phyloP scores from a whole-genome alignment of 345 rosid species.

The Cochlearia excelsa region DNA sequence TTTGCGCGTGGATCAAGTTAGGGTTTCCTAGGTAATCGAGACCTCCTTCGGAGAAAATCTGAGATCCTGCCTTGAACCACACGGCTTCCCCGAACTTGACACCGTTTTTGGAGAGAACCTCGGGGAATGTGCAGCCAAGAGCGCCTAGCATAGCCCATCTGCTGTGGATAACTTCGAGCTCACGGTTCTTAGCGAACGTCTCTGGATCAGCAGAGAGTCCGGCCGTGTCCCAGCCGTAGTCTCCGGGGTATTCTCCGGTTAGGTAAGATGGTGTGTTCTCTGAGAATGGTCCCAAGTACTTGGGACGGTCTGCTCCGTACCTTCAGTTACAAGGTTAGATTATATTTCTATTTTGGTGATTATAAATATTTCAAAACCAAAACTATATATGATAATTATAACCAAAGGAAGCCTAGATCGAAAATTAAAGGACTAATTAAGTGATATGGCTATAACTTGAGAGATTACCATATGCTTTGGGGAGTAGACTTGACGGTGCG shows the following conservation, averaged over 20 bases:
- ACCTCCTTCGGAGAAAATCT: slow-evolving; percentile 92
- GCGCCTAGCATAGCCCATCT: slow-evolving; percentile 99
- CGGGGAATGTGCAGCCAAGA: slow-evolving; percentile 87
- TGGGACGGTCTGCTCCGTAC: slow-evolving; percentile 99
- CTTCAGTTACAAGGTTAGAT: slow-evolving; percentile 42
- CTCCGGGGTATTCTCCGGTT: slow-evolving; percentile 92
- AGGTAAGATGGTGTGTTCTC: slow-evolving; percentile 92
- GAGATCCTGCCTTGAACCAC: slow-evolving; percentile 97
- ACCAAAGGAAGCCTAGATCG: not conserved
- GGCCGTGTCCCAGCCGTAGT: slow-evolving; percentile 99
- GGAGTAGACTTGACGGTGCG: slow-evolving; percentile 79
- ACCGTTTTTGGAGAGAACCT: slow-evolving; percentile 75
- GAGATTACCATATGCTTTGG: slow-evolving; percentile 71
- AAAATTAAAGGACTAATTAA: too few relatives aligned
- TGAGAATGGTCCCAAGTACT: slow-evolving; percentile 93
- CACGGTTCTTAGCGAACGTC: slow-evolving; percentile 96
- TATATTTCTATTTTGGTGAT: too few relatives aligned
- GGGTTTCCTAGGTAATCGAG: slow-evolving; percentile 97
- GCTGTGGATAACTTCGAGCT: slow-evolving; percentile 92
- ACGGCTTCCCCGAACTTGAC: slow-evolving; percentile 90
- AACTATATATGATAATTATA: too few relatives aligned
- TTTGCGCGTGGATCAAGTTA: slow-evolving; percentile 90
- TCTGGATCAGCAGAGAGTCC: slow-evolving; percentile 94
- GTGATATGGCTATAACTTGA: not conserved
- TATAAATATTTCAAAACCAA: not conserved